Conservation (phyloP, 2,329 filamentous ascomycete genomes). For the Neonectria neomacrospora region DNA sequence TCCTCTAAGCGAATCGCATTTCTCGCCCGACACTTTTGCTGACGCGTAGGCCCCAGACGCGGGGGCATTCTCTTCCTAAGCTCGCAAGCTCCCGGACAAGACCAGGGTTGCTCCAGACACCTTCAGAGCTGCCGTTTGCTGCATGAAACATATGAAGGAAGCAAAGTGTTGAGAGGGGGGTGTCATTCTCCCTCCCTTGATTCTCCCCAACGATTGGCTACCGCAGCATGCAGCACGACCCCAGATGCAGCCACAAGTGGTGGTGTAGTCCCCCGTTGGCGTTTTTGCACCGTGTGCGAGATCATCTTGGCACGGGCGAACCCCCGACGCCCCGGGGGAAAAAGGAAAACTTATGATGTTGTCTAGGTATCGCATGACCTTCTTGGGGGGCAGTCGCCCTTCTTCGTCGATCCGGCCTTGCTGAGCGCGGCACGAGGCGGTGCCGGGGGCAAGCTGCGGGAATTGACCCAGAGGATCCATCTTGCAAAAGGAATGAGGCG, state of each 20-base stretch:
- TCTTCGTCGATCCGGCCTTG: background rate
- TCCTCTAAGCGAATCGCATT: background rate
- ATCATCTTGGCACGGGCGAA: conserved; percentile 18
- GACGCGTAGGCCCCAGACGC: background rate
- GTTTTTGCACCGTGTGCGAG: conserved; percentile 14
- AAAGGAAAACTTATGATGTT: conserved; percentile 15
- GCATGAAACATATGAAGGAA: conserved; percentile 14
- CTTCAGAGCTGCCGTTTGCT: background rate
- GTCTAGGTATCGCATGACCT: conserved; percentile 6
- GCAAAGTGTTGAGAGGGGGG: conserved; percentile 2
- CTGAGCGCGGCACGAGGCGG: background rate
- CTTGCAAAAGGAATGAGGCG: conserved; percentile 4
- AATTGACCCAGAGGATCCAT: conserved; percentile 3
- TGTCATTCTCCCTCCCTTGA: background rate
- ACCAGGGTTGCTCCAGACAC: background rate
- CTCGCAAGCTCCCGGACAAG: background rate
- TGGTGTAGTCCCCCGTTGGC: background rate
- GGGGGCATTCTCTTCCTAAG: conserved; percentile 4
- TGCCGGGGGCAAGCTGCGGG: background rate
- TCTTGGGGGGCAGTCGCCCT: background rate
- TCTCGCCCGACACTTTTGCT: background rate
- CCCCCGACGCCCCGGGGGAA: background rate
- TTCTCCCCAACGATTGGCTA: conserved; percentile 12
- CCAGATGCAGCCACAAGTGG: conserved; percentile 2
- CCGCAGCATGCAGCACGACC: conserved; percentile 16